Evolutionary conservation across 305 asterid species (phyloP), one percentile per base, ranked within the genome.

Genomic region (Andrographis paniculata): DNA sequence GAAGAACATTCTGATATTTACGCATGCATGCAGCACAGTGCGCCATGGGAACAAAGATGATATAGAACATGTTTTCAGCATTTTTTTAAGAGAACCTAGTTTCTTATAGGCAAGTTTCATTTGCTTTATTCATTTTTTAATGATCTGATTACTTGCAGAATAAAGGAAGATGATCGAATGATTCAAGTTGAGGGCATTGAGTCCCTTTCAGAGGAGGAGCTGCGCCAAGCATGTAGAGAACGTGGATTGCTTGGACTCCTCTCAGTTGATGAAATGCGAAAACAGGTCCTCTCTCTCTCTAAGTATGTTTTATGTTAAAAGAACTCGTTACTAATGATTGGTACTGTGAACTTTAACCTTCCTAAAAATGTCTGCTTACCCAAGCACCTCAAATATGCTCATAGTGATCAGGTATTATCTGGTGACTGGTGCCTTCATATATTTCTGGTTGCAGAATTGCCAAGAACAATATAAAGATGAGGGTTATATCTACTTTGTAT

Each of bases 171-270:
- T 63, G 98, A 89, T 55, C 71, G 66, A 68, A 78, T 89, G 96
- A 89, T 89, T 71, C 80, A 74, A 77, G 83, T 80, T 45, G 98
- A 89, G 88, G 96, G 96, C 47, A 58, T 89, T 47, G 94, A 80
- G 30, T 74, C 95, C 63, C 91, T 89, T 63, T 80, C 96, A 1
- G 96, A 89, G 71, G 95, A 85, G 52, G 97, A 88, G 73, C 93
- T 88, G 38, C 95, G 94, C 63, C 93, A 88, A 66, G 95, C 89
- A 59, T 85, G 97, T 61, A 75, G 94, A 60, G 95, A 85, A 42
- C 87, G 97, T 53, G 97, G 97, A 56, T 67, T 88, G 69, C 94
- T 88, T 56, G 97, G 95, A 62, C 71, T 85, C 63, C 84, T 79
- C 66, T 85, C 97, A 49, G 84, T 79, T 35, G 95, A 82, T 47